Evolutionary conservation across 495 filamentous ascomycete species (phyloP).

Genomic region (Beverwykella pulmonaria): DNA sequence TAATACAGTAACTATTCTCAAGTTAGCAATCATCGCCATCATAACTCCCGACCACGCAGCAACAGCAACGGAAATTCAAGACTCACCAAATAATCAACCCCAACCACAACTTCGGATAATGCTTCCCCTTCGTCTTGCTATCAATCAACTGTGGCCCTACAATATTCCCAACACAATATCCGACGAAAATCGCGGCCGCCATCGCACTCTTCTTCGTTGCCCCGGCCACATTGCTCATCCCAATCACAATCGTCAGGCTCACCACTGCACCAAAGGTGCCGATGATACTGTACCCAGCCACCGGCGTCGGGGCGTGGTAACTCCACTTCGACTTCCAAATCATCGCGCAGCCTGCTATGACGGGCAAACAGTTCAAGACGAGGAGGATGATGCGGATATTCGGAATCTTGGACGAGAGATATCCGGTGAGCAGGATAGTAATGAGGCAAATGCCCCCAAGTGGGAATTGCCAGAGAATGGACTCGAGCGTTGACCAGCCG

Average conservation of each 20-base stretch:
- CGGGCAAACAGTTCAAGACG: slow-evolving; percentile 65
- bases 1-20: slow-evolving; percentile 64
- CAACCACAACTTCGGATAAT: slow-evolving; percentile 72
- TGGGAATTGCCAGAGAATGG: slow-evolving; percentile 74
- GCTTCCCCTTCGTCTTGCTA: slow-evolving; percentile 59
- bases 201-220: slow-evolving; percentile 78
- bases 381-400: slow-evolving; percentile 68
- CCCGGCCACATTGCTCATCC: slow-evolving; percentile 73
- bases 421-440: slow-evolving; percentile 67
- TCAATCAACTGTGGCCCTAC: slow-evolving; percentile 72
- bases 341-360: slow-evolving; percentile 72
- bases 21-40: background rate
- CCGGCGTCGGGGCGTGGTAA: slow-evolving; percentile 62
- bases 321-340: slow-evolving; percentile 74
- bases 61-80: too few species aligned
- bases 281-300: slow-evolving; percentile 69
- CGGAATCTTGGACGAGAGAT: slow-evolving; percentile 58
- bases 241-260: slow-evolving; percentile 65
- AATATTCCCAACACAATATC: slow-evolving; percentile 74
- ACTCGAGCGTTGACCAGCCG: slow-evolving; percentile 65
- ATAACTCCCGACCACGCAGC: background rate
- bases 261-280: slow-evolving; percentile 72
- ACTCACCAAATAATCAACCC: slow-evolving; percentile 71
- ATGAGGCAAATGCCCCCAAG: slow-evolving; percentile 66
- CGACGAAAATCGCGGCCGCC: slow-evolving; percentile 72